These are phyloP conservation scores for Cryphonectria naterciae DNA, from an alignment of 2,329 filamentous ascomycete species.

Conservation along the genomic window DNA sequence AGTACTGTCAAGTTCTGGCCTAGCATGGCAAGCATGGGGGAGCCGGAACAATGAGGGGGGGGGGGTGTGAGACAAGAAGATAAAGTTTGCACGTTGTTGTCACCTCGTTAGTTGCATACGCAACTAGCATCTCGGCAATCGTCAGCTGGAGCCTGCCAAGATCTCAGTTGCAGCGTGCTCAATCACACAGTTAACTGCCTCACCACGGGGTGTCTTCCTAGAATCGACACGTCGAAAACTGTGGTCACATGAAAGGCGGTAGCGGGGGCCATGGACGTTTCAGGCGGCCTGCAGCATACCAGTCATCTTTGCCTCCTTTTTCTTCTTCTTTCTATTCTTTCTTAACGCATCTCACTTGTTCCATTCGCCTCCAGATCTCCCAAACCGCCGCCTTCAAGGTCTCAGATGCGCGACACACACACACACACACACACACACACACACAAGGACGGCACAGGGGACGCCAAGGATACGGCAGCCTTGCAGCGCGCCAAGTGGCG, in stretches of 20 bases:
- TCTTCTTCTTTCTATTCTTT: neutral
- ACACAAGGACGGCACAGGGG: neutral
- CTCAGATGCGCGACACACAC: neutral
- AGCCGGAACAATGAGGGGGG: neutral
- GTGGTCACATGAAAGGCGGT: constrained; percentile 1
- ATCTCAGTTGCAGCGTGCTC: neutral
- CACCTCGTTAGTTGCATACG: constrained; percentile 17
- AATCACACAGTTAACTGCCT: neutral
- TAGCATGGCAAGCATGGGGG: neutral
- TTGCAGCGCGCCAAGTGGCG: constrained; percentile 2
- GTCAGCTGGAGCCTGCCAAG: constrained; percentile 8
- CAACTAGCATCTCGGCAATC: neutral
- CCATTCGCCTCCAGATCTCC: neutral
- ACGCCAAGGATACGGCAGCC: constrained; percentile 1
- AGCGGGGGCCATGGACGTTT: neutral
- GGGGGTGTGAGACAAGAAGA: neutral
- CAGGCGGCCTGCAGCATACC: constrained; percentile 2
- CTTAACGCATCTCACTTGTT: neutral
- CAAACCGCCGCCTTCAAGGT: neutral
- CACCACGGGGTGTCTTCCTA: neutral
- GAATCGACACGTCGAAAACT: constrained; percentile 7
- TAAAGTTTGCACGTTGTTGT: constrained; percentile 6
- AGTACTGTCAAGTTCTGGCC: neutral
- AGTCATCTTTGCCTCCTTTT: neutral
- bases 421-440: neutral